Base-by-base conservation (phyloP, 148 eudicot species). In the Chenopodium album region DNA sequence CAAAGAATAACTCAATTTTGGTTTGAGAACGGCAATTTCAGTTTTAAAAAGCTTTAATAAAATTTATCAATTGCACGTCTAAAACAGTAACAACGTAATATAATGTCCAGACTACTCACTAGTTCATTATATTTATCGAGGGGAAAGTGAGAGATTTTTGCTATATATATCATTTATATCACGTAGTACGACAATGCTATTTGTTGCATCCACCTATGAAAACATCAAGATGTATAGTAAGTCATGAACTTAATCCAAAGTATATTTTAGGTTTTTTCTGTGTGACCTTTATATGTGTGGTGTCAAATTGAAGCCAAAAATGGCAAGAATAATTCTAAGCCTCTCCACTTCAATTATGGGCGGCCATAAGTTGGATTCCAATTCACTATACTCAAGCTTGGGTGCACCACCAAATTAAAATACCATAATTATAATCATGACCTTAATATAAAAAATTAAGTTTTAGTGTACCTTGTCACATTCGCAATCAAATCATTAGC, bases 361-460 rank as follows among this genome's bases (percentile, higher is more conserved):
- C 28, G 59, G 48, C 12, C 47, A 5, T 77, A 63, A 62, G 79
- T 77, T 77, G 79, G 23, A 77, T 63, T 77, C 69, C 48, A 29
- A 77, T 63, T 73, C 60, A 73, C 10, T 23, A 26, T 0, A 9
- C 46, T 14, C 52, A 47, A n/a, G 6, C 3, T 73, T 73, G 56
- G 32, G 76, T 47, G 59, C 60, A 46, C 32, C 32, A 73, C 76
- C 31, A 47, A 41, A 44, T 20, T 44, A 26, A 23, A 12, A 62
- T 62, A 62, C 22, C 26, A 22, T 62, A 62, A 62, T 20, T 22
- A 19, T 22, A 16, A 56, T 22, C 4, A 62, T 41, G 5, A 4
- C 44, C 44, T 41, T 41, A 41, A 41, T 41, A 41, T 41, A 62
- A 20, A 20, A 19, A 62, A 60, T 20, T 62, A 62, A 4, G 26